Evolutionary conservation across 2,329 filamentous ascomycete genomes (phyloP), one percentile per base, ranked within the genome.

Genomic region (Colletotrichum euphorbiae): DNA sequence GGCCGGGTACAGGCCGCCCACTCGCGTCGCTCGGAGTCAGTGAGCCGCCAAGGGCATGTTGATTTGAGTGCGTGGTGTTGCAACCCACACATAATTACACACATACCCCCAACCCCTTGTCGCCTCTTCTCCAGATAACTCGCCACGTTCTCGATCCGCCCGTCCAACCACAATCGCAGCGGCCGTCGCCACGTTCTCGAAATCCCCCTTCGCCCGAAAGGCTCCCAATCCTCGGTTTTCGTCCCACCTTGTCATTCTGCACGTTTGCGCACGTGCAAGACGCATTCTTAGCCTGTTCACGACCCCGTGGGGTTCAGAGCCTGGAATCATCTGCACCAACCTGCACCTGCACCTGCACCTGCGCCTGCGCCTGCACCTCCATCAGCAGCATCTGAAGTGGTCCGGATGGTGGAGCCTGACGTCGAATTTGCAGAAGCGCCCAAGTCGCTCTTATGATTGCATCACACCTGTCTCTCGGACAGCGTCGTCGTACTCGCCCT

Each of bases 141-240:
- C n/a, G n/a, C n/a, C n/a, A n/a, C n/a, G 62, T 40, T 28, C 17
- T 65, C 33, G 33, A 65, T 55, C 62, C 42, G 45, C 43, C 55
- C 56, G 71, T 74, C 75, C 70, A 71, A 70, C 60, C 69, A 60
- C 59, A 59, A 52, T 55, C 61, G n/a, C n/a, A n/a, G n/a, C n/a
- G 57, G 58, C 43, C 50, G 38, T 69, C 62, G 43, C 67, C 67
- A 67, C 67, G 57, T 67, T 68, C 36, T 69, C 56, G 15, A 62
- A 31, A 52, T 67, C 60, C 71, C 71, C 72, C 61, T 70, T 73
- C 72, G 72, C 69, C 72, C 72, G 72, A 73, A 65, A 71, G 71
- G 64, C 70, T 69, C 60, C 40, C 8, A 12, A 43, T 28, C 24
- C 52, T 24, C 33, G 19, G 50, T 17, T 38, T 38, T 36, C 38